Conservation (phyloP, 202 grass and related monocot genomes). For the Saccharum hybrid region DNA sequence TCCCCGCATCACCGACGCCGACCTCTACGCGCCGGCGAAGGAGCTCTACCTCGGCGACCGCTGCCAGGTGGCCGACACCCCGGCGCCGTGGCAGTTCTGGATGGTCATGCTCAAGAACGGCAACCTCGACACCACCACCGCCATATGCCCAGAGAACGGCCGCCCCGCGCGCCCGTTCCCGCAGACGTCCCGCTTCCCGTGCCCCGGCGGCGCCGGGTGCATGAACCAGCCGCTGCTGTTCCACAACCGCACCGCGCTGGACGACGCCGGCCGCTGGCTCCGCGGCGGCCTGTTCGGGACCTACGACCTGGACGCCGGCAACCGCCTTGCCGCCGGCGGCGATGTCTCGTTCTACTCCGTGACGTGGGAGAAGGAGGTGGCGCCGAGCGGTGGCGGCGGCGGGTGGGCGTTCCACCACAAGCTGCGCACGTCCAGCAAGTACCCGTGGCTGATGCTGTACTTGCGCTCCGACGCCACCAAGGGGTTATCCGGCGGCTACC, state of each 20-base stretch:
- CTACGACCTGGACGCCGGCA: conserved; percentile 62
- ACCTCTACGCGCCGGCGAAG: conserved; percentile 68
- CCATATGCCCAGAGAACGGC: conserved; percentile 74
- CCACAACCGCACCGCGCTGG: conserved; percentile 71
- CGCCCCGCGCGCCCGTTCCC: conserved; percentile 61
- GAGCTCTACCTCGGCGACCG: conserved; percentile 77
- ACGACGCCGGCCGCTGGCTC: conserved; percentile 41
- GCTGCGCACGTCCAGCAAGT: conserved; percentile 64
- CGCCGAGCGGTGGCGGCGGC: not conserved
- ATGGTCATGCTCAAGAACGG: conserved; percentile 99
- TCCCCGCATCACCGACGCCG: conserved; percentile 40
- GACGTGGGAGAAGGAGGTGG: conserved; percentile 77
- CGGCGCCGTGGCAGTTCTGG: conserved; percentile 83
- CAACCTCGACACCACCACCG: conserved; percentile 76
- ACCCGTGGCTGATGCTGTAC: conserved; percentile 97
- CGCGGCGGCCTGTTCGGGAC: conserved; percentile 69
- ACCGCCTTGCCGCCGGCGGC: not conserved
- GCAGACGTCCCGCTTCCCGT: conserved; percentile 67
- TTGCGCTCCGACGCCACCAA: conserved; percentile 80
- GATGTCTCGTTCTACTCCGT: conserved; percentile 65
- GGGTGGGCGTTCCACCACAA: conserved; percentile 87
- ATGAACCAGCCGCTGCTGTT: conserved; percentile 94
- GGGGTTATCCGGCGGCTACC: conserved; percentile 90
- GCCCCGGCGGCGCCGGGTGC: conserved; percentile 70
- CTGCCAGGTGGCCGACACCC: conserved; percentile 68